Conservation (phyloP, 2,329 filamentous ascomycete species). For the Chaetomiaceae sp. region DNA sequence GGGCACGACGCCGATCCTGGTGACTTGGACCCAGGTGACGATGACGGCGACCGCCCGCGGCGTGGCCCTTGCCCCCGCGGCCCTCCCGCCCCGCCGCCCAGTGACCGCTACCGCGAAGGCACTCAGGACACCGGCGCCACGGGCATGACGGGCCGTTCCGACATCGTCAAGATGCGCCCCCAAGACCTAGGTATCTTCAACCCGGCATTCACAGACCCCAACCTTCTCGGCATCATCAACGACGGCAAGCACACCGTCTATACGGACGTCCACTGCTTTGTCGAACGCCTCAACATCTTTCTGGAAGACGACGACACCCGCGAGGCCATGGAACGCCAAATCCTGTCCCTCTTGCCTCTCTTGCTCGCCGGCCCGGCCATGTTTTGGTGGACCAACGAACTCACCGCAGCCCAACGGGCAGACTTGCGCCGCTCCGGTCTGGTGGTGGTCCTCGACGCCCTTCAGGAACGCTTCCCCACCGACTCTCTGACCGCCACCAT, state of each 20-base stretch:
- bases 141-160: too few relatives aligned
- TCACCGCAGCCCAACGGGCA: not conserved
- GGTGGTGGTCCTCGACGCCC: not conserved
- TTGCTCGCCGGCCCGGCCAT: not conserved
- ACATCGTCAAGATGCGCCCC: not conserved
- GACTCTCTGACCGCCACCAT: not conserved
- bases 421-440: too few relatives aligned
- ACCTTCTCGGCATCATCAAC: not conserved
- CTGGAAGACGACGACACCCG: not conserved
- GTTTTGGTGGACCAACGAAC: not conserved
- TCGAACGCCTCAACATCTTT: not conserved
- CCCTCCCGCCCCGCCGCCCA: too few relatives aligned
- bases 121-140: too few relatives aligned
- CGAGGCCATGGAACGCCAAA: not conserved
- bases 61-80: too few relatives aligned
- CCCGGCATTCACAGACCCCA: not conserved
- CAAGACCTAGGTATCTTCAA: not conserved
- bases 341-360: not conserved
- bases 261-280: not conserved
- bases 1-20: too few relatives aligned
- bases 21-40: too few relatives aligned
- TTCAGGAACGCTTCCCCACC: not conserved
- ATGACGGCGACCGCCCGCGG: too few relatives aligned
- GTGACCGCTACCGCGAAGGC: too few relatives aligned
- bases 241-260: not conserved